These are phyloP conservation scores for Irpex sp. DNA, from an alignment of 1,284 basidiomycete species.

Conservation along the genomic window DNA sequence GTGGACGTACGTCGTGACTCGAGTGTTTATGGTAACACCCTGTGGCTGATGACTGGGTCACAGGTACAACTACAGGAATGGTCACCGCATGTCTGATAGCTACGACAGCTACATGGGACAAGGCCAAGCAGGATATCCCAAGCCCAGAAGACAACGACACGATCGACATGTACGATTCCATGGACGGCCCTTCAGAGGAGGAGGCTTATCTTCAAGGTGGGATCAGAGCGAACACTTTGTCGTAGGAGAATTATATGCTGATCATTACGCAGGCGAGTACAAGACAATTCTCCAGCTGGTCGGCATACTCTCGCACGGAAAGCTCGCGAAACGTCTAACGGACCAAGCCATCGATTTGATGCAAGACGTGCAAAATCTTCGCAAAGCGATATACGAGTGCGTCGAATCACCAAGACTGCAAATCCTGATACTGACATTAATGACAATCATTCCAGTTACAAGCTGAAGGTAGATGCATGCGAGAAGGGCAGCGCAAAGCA, in stretches of 20 bases:
- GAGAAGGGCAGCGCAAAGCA: slow-evolving; percentile 79
- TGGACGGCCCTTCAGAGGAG: slow-evolving; percentile 80
- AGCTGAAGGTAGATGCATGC: slow-evolving; percentile 83
- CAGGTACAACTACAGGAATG: slow-evolving; percentile 85
- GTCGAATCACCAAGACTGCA: slow-evolving; percentile 15
- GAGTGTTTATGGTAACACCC: not conserved
- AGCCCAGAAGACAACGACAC: slow-evolving; percentile 31
- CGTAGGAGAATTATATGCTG: not conserved
- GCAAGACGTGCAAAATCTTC: slow-evolving; percentile 93
- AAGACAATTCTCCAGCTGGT: slow-evolving; percentile 95
- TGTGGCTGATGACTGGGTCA: not conserved
- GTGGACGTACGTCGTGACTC: slow-evolving; percentile 42
- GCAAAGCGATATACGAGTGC: slow-evolving; percentile 90
- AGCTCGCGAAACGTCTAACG: slow-evolving; percentile 89
- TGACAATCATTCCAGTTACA: slow-evolving; percentile 59
- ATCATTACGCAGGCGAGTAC: slow-evolving; percentile 70
- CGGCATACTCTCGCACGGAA: slow-evolving; percentile 83
- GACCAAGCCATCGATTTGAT: slow-evolving; percentile 88
- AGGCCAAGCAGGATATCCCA: slow-evolving; percentile 33
- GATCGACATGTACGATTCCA: slow-evolving; percentile 53
- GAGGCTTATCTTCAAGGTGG: slow-evolving; percentile 84
- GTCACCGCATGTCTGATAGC: slow-evolving; percentile 86
- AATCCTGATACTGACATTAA: not conserved
- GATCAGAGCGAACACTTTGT: slow-evolving; percentile 10
- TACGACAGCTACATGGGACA: slow-evolving; percentile 64